Conservation (phyloP, 768 basidiomycete genomes). For the Mycena vitilis region DNA sequence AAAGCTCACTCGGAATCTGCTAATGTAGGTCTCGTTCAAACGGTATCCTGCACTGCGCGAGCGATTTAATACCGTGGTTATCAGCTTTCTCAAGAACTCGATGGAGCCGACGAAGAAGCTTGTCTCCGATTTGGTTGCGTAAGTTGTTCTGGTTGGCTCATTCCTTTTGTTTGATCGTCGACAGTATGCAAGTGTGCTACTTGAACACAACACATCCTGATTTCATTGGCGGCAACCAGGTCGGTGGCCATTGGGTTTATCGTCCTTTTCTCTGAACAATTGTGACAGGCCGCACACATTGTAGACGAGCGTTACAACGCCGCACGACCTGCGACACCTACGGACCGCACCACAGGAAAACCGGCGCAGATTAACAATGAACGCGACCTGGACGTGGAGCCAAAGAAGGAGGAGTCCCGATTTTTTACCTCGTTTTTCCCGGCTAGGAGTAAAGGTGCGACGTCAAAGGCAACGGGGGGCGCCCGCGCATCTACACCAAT, state of each 20-base stretch:
- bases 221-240: constrained; percentile 96
- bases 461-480: background rate
- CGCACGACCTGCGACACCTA: constrained; percentile 72
- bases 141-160: constrained; percentile 46
- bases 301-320: constrained; percentile 86
- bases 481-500: constrained; percentile 43
- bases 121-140: constrained; percentile 92
- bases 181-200: constrained; percentile 97
- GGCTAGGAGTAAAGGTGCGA: constrained; percentile 60
- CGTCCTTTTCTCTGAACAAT: background rate
- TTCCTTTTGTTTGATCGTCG: background rate
- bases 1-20: background rate
- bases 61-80: constrained; percentile 95
- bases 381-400: constrained; percentile 94
- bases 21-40: constrained; percentile 87
- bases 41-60: constrained; percentile 96
- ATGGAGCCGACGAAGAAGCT: constrained; percentile 97
- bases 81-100: constrained; percentile 95
- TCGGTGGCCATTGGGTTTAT: constrained; percentile 36
- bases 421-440: constrained; percentile 99
- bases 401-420: constrained; percentile 87
- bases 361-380: constrained; percentile 84
- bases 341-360: constrained; percentile 80
- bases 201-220: constrained; percentile 99
- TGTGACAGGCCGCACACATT: constrained; percentile 82